Evolutionary conservation across 164 flowering plant species (phyloP).

Genomic region (grape (Vitis vinifera)): DNA sequence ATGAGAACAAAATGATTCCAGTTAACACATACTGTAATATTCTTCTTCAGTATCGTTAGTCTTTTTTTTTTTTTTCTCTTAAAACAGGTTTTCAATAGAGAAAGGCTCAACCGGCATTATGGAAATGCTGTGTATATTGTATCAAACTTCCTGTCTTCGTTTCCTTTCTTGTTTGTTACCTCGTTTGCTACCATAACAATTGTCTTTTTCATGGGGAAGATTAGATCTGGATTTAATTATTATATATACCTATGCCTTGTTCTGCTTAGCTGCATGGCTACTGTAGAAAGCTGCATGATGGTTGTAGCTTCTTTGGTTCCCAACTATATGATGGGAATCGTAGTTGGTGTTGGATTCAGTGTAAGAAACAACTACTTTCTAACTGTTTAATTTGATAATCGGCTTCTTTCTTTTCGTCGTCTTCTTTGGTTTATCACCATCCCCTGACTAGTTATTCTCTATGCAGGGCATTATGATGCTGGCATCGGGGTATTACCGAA

Average conservation of each 20-base stretch:
- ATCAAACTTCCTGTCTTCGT: conserved; percentile 57
- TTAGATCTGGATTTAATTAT: conserved; percentile 34
- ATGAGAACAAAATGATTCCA: too few relatives aligned
- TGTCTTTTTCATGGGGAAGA: conserved; percentile 50
- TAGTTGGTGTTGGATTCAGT: conserved; percentile 39
- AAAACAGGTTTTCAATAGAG: conserved; percentile 48
- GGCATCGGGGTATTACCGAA: too few relatives aligned
- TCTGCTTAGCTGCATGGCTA: conserved; percentile 44
- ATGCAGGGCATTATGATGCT: neutral
- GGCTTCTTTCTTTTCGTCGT: neutral
- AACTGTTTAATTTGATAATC: neutral
- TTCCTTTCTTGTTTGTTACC: conserved; percentile 51
- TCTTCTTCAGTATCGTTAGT: too few relatives aligned
- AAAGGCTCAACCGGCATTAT: conserved; percentile 61
- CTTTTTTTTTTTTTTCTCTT: neutral
- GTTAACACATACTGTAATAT: too few relatives aligned
- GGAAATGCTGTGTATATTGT: conserved; percentile 52
- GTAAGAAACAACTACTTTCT: conserved; percentile 18
- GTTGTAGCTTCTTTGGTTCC: conserved; percentile 71
- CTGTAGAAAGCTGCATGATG: conserved; percentile 71
- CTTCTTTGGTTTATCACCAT: neutral
- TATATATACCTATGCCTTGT: conserved; percentile 38
- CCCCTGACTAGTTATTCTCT: neutral
- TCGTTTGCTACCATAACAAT: conserved; percentile 35
- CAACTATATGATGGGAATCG: conserved; percentile 62